phyloP scores from a whole-genome alignment of 2,329 filamentous ascomycete genomes.

The Elsinoe australis region DNA sequence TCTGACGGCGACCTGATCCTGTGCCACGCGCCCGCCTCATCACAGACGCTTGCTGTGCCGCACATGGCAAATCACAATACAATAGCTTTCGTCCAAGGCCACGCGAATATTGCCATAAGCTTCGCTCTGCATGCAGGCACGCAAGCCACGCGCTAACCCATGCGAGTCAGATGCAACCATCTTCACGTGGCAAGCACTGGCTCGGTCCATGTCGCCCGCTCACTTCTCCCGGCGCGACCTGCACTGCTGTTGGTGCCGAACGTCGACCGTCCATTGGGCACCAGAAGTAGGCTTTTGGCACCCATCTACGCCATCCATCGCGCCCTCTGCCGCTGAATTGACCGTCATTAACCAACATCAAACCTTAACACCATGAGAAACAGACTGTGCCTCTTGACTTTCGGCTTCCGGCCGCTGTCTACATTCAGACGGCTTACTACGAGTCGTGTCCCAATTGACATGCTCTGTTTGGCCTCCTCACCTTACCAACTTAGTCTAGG shows the following conservation, averaged over 20 bases:
- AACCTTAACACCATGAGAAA: not conserved
- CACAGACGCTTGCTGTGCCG: too few relatives aligned
- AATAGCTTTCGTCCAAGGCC: too few relatives aligned
- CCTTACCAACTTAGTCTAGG: too few relatives aligned
- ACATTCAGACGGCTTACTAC: not conserved
- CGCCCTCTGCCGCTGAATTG: not conserved
- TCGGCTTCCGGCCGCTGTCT: not conserved
- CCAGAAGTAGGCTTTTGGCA: not conserved
- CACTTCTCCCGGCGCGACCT: not conserved
- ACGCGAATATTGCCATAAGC: not conserved
- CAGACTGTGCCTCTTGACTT: constrained; percentile 9
- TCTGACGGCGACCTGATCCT: too few relatives aligned
- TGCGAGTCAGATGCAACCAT: constrained; percentile 13
- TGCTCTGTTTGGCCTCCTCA: too few relatives aligned
- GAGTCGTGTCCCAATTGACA: constrained; percentile 3
- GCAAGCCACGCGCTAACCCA: constrained; percentile 1
- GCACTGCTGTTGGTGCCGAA: constrained; percentile 7
- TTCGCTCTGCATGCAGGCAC: constrained; percentile 10
- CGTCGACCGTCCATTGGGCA: not conserved
- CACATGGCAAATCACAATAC: too few relatives aligned
- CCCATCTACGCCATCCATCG: not conserved
- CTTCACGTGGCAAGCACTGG: constrained; percentile 13
- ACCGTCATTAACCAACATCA: constrained; percentile 1
- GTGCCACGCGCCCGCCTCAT: too few relatives aligned
- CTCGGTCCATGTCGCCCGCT: not conserved